These are phyloP conservation scores for Calocybe gangraenosa DNA, from an alignment of 768 basidiomycete species.

Conservation along the genomic window DNA sequence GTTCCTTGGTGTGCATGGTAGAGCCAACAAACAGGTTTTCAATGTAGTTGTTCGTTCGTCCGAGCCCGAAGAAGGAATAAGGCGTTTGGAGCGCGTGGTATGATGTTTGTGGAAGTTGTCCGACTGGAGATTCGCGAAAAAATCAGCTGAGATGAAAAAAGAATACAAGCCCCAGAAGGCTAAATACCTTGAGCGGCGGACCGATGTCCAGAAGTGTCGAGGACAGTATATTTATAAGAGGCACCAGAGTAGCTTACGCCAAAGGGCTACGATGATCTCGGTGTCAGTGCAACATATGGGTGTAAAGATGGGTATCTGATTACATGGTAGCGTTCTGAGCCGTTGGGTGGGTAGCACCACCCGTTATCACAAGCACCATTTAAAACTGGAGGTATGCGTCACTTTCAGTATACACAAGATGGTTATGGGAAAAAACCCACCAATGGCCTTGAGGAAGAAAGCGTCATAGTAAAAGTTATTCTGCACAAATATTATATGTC, in stretches of 20 bases:
- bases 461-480: constrained; percentile 99
- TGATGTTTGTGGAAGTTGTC: constrained; percentile 88
- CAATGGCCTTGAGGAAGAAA: constrained; percentile 96
- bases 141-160: background rate
- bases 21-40: constrained; percentile 97
- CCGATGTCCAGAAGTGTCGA: constrained; percentile 84
- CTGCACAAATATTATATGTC: constrained; percentile 77
- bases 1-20: constrained; percentile 64
- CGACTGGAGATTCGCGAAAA: constrained; percentile 44
- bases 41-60: constrained; percentile 98
- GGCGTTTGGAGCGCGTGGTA: constrained; percentile 90
- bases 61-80: constrained; percentile 94
- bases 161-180: too few species aligned
- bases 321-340: constrained; percentile 70
- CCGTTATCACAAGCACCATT: constrained; percentile 91
- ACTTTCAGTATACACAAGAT: constrained; percentile 4
- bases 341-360: constrained; percentile 62
- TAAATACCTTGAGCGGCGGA: constrained; percentile 81
- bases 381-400: constrained; percentile 58
- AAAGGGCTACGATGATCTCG: constrained; percentile 61
- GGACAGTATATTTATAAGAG: constrained; percentile 94
- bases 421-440: constrained; percentile 37
- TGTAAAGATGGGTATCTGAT: constrained; percentile 20
- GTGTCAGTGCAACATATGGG: constrained; percentile 3
- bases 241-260: constrained; percentile 95